Percentiles rank a stretch among this genome's conserved stretches.
Conservation (phyloP, 1,284 basidiomycete genomes). For the Boletus albobrunnescens region DNA sequence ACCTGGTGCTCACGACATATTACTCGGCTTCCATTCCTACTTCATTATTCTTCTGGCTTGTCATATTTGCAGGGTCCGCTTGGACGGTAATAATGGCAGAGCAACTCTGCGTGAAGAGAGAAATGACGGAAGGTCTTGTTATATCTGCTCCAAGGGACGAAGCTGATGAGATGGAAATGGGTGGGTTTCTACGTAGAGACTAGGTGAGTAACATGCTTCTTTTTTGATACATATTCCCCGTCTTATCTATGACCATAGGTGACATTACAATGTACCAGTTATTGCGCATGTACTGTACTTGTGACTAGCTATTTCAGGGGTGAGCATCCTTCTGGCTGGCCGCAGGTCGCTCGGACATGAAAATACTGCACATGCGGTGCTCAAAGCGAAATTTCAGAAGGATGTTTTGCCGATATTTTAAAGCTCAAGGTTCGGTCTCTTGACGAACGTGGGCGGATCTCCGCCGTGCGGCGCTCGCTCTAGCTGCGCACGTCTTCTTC, state of each 20-base stretch:
- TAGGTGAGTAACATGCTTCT: slow-evolving; percentile 23
- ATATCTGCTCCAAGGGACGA: slow-evolving; percentile 44
- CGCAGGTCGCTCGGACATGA: slow-evolving; percentile 5
- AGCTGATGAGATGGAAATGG: slow-evolving; percentile 59
- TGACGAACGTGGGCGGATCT: background rate
- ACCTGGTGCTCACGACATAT: slow-evolving; percentile 88
- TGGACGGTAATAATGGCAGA: slow-evolving; percentile 82
- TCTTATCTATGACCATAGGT: slow-evolving; percentile 14
- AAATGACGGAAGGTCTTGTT: slow-evolving; percentile 84
- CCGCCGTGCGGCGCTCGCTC: slow-evolving; percentile 1
- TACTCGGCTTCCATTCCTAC: slow-evolving; percentile 86
- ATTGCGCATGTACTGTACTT: slow-evolving; percentile 4
- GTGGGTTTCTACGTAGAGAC: slow-evolving; percentile 42
- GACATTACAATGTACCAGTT: slow-evolving; percentile 23
- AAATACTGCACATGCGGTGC: slow-evolving; percentile 2
- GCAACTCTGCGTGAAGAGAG: slow-evolving; percentile 87
- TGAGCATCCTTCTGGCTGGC: slow-evolving; percentile 1
- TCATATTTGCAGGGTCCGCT: slow-evolving; percentile 68
- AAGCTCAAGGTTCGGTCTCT: slow-evolving; percentile 17
- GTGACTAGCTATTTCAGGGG: slow-evolving; percentile 18
- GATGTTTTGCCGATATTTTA: slow-evolving; percentile 1
- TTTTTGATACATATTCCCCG: background rate
- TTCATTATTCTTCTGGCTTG: slow-evolving; percentile 85
- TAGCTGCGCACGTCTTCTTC: slow-evolving; percentile 1
- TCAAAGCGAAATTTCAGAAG: slow-evolving; percentile 1